These are phyloP conservation scores for Phytophthora pseudosyringae DNA, from an alignment of 352 stramenopile species.

Conservation along the genomic window DNA sequence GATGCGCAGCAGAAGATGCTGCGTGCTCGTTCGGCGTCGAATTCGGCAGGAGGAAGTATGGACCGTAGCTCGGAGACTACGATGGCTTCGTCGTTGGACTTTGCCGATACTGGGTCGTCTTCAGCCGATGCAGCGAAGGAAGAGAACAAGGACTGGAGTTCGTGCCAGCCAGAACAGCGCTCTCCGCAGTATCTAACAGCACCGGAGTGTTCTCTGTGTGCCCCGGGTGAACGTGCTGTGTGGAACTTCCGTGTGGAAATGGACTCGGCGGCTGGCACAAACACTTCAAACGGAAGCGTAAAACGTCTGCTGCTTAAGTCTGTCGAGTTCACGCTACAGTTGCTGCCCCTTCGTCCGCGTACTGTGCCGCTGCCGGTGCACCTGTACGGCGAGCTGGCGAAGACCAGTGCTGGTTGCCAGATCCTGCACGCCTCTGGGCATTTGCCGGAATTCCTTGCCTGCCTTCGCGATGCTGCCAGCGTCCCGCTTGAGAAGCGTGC, in stretches of 20 bases:
- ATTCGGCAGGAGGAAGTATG: constrained; percentile 44
- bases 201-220: constrained; percentile 81
- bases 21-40: constrained; percentile 62
- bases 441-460: constrained; percentile 85
- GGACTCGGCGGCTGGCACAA: constrained; percentile 58
- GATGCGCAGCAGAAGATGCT: constrained; percentile 69
- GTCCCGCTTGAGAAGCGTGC: constrained; percentile 87
- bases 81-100: constrained; percentile 54
- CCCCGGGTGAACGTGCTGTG: constrained; percentile 79
- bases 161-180: constrained; percentile 84
- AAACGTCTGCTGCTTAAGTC: constrained; percentile 89
- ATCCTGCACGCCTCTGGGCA: constrained; percentile 83
- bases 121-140: constrained; percentile 67
- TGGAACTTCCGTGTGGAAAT: constrained; percentile 92
- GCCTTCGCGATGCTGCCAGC: constrained; percentile 79
- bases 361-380: constrained; percentile 84
- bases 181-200: constrained; percentile 66
- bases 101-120: constrained; percentile 68
- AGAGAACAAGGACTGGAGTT: constrained; percentile 91
- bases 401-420: constrained; percentile 82
- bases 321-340: constrained; percentile 88
- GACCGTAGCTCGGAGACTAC: constrained; percentile 79
- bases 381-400: constrained; percentile 86
- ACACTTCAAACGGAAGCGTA: constrained; percentile 52
- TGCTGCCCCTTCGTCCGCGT: constrained; percentile 78